Evolutionary conservation across 1,284 basidiomycete species (phyloP), one percentile per base, ranked within the genome.

Genomic region (Cryptococcus neoformans): DNA sequence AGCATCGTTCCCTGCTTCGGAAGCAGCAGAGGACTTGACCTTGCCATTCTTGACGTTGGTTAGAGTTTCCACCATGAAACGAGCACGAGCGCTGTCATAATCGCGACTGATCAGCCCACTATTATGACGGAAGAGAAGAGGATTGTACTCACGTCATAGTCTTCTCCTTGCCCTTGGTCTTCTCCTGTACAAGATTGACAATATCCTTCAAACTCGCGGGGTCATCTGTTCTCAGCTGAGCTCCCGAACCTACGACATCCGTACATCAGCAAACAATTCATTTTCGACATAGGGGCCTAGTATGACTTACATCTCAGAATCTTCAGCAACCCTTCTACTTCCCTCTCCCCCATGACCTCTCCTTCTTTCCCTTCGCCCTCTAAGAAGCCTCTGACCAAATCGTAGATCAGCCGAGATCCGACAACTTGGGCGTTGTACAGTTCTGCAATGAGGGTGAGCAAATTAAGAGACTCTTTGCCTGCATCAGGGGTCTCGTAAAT

Each of bases 401-500:
- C 95, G 76, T 94, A 98, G 45, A 98, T 80, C 16, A 99, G 81
- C 4, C 88, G 81, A 58, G 87, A 90, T 1, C 91, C 92, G 47
- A 98, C 83, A 28, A 98, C 90, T 74, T 92, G 89, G 69, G 97
- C 90, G 73, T 98, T 98, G 81, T 98, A 98, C 40, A 99, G 79
- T 72, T 98, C 92, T 2, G 92, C 89, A 21, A 97, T 80, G 8
- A 99, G 82, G 0, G 91, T 85, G 38, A 94, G 82, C 36, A 99
- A 79, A 73, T 99, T 99, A 14, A 89, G 85, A 60, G 87, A 87
- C 73, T 96, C 90, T 76, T 97, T 97, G 37, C 88, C 87, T 8
- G 78, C 67, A 7, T 75, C 73, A 2, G 66, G 64, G 10, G 68
- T 65, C 44, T 70, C 64, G 53, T 70, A 72, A n/a, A 70, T 56